A percentile compares a stretch with the other conserved stretches of the same genome.
phyloP scores from a whole-genome alignment of 2,329 filamentous ascomycete genomes.

The Fusarium tuaranense region DNA sequence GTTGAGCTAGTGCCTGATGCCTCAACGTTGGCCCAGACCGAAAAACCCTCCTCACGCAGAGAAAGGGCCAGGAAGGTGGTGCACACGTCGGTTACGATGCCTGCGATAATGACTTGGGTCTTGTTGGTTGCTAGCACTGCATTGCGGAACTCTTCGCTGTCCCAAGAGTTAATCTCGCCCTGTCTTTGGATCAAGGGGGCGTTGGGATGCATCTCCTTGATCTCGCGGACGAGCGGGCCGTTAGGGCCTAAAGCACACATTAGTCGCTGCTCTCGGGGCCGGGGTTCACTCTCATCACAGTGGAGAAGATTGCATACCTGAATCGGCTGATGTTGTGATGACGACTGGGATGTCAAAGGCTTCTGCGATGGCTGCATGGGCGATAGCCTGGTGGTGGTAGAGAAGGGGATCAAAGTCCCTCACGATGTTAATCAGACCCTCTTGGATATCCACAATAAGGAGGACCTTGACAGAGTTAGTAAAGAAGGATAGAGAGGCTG shows the following conservation, averaged over 20 bases:
- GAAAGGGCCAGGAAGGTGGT: conserved; percentile 71
- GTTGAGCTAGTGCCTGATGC: conserved; percentile 66
- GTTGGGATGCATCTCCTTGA: conserved; percentile 15
- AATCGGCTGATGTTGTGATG: conserved; percentile 13
- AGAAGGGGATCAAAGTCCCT: conserved; percentile 9
- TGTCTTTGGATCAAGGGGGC: conserved; percentile 8
- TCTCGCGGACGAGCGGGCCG: conserved; percentile 7
- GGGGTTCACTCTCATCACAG: not conserved
- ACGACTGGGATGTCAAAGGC: conserved; percentile 6
- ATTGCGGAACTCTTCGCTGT: conserved; percentile 9
- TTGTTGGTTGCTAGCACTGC: conserved; percentile 56
- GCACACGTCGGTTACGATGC: conserved; percentile 72
- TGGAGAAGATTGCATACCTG: not conserved
- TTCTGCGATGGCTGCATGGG: conserved; percentile 6
- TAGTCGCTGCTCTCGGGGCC: not conserved
- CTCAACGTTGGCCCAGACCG: conserved; percentile 71
- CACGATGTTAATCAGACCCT: conserved; percentile 1
- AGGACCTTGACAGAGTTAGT: conserved; percentile 1
- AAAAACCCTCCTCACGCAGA: conserved; percentile 68
- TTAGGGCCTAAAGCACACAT: conserved; percentile 1
- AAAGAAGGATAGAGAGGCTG: no score
- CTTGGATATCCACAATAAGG: conserved; percentile 13
- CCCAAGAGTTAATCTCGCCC: conserved; percentile 11
- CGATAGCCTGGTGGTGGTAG: not conserved
- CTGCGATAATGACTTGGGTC: conserved; percentile 70